Evolutionary conservation across 2,329 filamentous ascomycete species (phyloP), one percentile per base, ranked within the genome.

Genomic region (Aspergillus sp.): DNA sequence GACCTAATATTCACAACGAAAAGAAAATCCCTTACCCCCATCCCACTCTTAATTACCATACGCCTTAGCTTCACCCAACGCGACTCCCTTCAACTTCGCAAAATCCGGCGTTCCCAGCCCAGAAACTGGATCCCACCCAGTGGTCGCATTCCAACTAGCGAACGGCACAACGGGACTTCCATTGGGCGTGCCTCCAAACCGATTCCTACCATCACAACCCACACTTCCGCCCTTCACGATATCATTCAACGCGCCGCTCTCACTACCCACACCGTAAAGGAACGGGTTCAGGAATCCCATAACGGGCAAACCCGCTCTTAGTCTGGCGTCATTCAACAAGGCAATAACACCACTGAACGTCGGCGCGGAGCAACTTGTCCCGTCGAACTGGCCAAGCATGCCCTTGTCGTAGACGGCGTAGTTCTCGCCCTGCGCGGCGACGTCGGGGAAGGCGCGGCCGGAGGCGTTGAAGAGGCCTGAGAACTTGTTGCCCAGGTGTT

Each of bases 241-340:
- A 62, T 84, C 82, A 30, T 78, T 83, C 49, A 84, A 67, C 2
- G 75, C 80, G 8, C 70, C 64, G 59, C 71, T 68, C 32, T 36
- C 11, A 36, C 32, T 36, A 3, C 74, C 81, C 19, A 68, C 66
- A 23, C 71, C 71, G 68, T 88, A 88, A 5, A 88, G 68, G 82
- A 83, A 86, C 0, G 85, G 85, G 66, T 88, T 88, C 50, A 88
- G 62, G 75, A 85, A 88, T 0, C 86, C 86, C 47, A 88, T 73
- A 0, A 78, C 71, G 0, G 79, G 69, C 68, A 83, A 80, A 5
- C 82, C 82, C 6, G 73, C 75, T 0, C 79, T 73, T 17, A 88
- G 71, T 36, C 85, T 77, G 0, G 83, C 84, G 66, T 89, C 86
- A 65, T 90, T 90, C 58, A 90, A 74, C 3, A 90, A 79, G 1